Evolutionary conservation across 176 grass and related monocot species (phyloP), one percentile per base, ranked within the genome.

Genomic region (Olyra latifolia): DNA sequence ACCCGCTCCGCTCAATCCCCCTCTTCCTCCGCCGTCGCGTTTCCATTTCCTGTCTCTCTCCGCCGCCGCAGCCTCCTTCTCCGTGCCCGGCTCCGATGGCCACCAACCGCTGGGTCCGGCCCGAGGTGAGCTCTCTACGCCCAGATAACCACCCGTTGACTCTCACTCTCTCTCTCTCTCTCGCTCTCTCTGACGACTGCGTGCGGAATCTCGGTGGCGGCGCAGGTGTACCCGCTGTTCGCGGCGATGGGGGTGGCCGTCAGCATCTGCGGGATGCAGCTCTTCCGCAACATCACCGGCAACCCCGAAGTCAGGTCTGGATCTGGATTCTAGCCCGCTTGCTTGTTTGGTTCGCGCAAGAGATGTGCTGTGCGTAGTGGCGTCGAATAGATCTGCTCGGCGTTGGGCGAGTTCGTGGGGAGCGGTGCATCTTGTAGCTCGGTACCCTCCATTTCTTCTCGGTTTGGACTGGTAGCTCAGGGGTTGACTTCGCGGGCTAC

Each of bases 171-270:
- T 41, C 40, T 24, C 9, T 8, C 19, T 59, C 59, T 25, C 74
- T 23, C 44, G 13, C 43, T 46, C n/a, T 1, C 22, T 64, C n/a
- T 55, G 0, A 2, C 70, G 54, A 15, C 24, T 9, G 45, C 63
- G 80, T 8, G 71, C 35, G 45, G 14, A 4, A 3, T 7, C 3
- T 35, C 6, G 52, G 17, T 35, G 54, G 22, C 61, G 8, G 25
- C 25, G 85, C 76, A 97, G 93, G 93, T 97, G 61, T 97, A 97
- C 82, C 93, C 93, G 66, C 88, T 97, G 53, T 97, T 97, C 73
- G 93, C 93, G 72, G 93, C 93, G 76, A 87, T 71, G 61, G 90
- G 93, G 32, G 85, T 87, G 6, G 90, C 93, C 22, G 67, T 91
- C 8, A 90, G 85, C 20, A 93, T 93, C 83, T 97, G 93, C 76